Base-by-base conservation (phyloP, 2,329 filamentous ascomycete genomes). In the Volutella citrinella region DNA sequence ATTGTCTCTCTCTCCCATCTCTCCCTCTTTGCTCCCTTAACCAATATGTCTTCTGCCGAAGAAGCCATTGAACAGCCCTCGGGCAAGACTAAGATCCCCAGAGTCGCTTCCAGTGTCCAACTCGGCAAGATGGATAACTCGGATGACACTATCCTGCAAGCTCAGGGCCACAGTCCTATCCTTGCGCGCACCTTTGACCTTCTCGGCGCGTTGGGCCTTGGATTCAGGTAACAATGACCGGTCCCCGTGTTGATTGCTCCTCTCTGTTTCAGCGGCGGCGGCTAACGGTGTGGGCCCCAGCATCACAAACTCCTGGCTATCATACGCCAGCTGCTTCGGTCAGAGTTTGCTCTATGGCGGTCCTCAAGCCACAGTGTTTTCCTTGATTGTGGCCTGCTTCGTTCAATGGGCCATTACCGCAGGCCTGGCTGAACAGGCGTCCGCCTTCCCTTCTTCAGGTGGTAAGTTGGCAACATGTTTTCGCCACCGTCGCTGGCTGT, bases 251-350 rank as follows among this genome's bases (percentile, higher is more conserved):
- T n/a, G 12, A 4, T 19, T 12, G 13, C 18, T 16, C 21, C 19
- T n/a, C 12, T 8, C 15, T 7, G 2, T 5, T 10, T 21, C 10
- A 1, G 12, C 12, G 16, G 14, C 17, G 22, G 20, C 15, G 15
- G 24, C 33, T 7, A 38, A 34, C 12, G n/a, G n/a, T n/a, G n/a
- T 3, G 5, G 10, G n/a, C 7, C 7, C 3, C 7, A 45, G 44
- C n/a, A 46, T 46, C 21, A 45, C 44, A 10, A 45, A 46, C 15
- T 46, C 44, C 8, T 43, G 38, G 34, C 12, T 41, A 4, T 44
- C 36, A 4, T 46, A 38, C 32, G 25, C 39, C 17, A 48, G 45
- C 19, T 46, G 40, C 15, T 46, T 48, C n/a, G 45, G 45, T 8
- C 38, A 44, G 20, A 42, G 32, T 17, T 10, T 42, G 21, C 20